These are phyloP conservation scores for Schoenoplectus triqueter DNA, from an alignment of 202 grass and related monocot genomes.

Conservation along the genomic window DNA sequence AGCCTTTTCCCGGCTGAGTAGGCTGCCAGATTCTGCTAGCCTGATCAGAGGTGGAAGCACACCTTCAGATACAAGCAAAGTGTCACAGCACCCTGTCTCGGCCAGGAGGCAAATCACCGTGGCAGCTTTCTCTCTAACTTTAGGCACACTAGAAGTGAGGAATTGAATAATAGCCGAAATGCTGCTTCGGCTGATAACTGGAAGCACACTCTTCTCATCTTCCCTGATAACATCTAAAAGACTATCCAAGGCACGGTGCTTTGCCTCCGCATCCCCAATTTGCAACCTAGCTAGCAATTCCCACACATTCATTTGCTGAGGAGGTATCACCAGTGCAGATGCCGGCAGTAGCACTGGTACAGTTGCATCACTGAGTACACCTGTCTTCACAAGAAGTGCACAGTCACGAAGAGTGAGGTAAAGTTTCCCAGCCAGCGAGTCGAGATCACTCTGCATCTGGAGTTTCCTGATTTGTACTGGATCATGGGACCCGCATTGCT, in stretches of 20 bases:
- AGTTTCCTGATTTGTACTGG: too few relatives aligned
- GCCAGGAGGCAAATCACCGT: conserved; percentile 67
- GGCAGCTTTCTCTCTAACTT: conserved; percentile 70
- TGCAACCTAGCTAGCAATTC: conserved; percentile 83
- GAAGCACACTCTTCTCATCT: conserved; percentile 17
- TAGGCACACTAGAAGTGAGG: conserved; percentile 57
- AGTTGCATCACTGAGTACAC: conserved; percentile 53
- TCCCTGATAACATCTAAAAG: conserved; percentile 70
- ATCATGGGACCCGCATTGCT: too few relatives aligned
- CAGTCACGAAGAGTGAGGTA: too few relatives aligned
- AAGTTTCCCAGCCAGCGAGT: too few relatives aligned
- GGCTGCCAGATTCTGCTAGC: conserved; percentile 64
- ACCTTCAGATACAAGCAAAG: conserved; percentile 59
- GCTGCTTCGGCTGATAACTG: conserved; percentile 66
- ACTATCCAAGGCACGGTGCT: conserved; percentile 66
- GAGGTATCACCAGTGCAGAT: conserved; percentile 9
- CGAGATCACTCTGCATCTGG: too few relatives aligned
- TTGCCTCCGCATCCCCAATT: conserved; percentile 85
- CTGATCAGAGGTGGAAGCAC: conserved; percentile 68
- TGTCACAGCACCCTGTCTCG: conserved; percentile 44
- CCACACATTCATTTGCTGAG: conserved; percentile 51
- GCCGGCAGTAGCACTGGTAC: too few relatives aligned
- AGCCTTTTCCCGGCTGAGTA: conserved; percentile 77
- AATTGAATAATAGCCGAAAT: conserved; percentile 70
- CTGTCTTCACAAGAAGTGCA: too few relatives aligned